Percentiles rank a stretch among this genome's conserved stretches.
phyloP scores from a whole-genome alignment of 2,329 filamentous ascomycete genomes.

The Metarhizium anisopliae region DNA sequence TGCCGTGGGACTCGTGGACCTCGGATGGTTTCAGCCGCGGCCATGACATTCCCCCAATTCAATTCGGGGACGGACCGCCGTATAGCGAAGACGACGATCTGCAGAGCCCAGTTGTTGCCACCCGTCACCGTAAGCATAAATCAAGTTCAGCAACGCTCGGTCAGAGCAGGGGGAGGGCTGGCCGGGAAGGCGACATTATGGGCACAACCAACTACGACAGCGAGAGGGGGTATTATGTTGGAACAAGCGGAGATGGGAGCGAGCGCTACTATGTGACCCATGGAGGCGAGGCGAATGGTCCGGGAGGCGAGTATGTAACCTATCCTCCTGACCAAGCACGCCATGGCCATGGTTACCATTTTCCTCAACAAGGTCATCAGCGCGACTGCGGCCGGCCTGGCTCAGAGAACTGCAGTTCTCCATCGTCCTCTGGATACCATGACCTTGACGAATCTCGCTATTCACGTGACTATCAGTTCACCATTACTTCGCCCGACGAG shows the following conservation, averaged over 20 bases:
- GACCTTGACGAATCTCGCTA: conserved; percentile 69
- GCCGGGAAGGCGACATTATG: conserved; percentile 35
- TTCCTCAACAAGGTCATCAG: conserved; percentile 36
- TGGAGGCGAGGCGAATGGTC: conserved; percentile 61
- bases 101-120: conserved; percentile 81
- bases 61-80: conserved; percentile 80
- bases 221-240: conserved; percentile 59
- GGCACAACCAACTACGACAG: conserved; percentile 43
- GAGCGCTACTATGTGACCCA: conserved; percentile 69
- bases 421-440: conserved; percentile 48
- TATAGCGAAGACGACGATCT: conserved; percentile 95
- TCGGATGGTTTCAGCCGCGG: conserved; percentile 48
- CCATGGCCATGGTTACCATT: conserved; percentile 40
- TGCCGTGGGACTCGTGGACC: conserved; percentile 48
- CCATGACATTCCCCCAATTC: conserved; percentile 70
- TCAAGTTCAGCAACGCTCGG: conserved; percentile 47
- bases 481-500: conserved; percentile 89
- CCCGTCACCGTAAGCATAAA: conserved; percentile 79
- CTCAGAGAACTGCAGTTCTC: conserved; percentile 49
- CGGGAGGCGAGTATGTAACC: conserved; percentile 72
- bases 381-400: conserved; percentile 42
- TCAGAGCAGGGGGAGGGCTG: conserved; percentile 33
- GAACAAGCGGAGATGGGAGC: conserved; percentile 59
- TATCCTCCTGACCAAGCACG: conserved; percentile 59
- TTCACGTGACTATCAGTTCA: conserved; percentile 88